Percentiles rank a stretch among this genome's conserved stretches.
phyloP scores from a whole-genome alignment of 139 green algal species.

The Asterochloris erici region DNA sequence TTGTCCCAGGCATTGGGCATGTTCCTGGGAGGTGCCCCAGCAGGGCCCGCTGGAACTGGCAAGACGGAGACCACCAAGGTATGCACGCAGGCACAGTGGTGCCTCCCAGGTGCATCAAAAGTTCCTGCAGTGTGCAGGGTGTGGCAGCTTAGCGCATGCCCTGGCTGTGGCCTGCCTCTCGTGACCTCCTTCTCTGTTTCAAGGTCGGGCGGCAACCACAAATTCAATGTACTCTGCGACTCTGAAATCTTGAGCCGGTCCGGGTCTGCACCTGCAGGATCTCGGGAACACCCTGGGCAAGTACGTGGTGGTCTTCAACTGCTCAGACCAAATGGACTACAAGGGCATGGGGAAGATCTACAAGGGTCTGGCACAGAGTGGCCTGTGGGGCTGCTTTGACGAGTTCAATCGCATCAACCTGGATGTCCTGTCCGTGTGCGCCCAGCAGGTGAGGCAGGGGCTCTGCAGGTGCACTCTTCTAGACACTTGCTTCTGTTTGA shows the following conservation, averaged over 20 bases:
- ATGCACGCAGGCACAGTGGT: not conserved
- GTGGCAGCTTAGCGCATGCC: too few relatives aligned
- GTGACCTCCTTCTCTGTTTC: too few relatives aligned
- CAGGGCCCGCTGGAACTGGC: constrained; percentile 78
- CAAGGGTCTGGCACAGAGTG: constrained; percentile 92
- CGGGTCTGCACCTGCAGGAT: constrained; percentile 38
- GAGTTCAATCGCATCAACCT: constrained; percentile 99
- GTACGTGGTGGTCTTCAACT: constrained; percentile 99
- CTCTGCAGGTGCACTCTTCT: too few relatives aligned
- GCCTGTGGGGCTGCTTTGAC: constrained; percentile 96
- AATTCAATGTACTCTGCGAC: too few relatives aligned
- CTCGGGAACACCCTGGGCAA: constrained; percentile 93
- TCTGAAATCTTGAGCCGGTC: not conserved
- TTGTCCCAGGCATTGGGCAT: constrained; percentile 93
- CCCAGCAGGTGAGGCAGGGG: constrained; percentile 70
- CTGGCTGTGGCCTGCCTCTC: too few relatives aligned
- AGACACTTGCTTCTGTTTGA: too few relatives aligned
- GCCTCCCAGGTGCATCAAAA: too few relatives aligned
- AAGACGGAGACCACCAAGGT: constrained; percentile 97
- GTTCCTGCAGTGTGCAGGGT: too few relatives aligned
- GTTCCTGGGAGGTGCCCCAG: constrained; percentile 92
- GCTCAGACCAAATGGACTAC: constrained; percentile 96
- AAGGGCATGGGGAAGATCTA: constrained; percentile 97
- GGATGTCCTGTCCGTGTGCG: constrained; percentile 93
- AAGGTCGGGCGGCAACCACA: too few relatives aligned